phyloP scores from a whole-genome alignment of 164 flowering plant genomes.

The Santalum album region DNA sequence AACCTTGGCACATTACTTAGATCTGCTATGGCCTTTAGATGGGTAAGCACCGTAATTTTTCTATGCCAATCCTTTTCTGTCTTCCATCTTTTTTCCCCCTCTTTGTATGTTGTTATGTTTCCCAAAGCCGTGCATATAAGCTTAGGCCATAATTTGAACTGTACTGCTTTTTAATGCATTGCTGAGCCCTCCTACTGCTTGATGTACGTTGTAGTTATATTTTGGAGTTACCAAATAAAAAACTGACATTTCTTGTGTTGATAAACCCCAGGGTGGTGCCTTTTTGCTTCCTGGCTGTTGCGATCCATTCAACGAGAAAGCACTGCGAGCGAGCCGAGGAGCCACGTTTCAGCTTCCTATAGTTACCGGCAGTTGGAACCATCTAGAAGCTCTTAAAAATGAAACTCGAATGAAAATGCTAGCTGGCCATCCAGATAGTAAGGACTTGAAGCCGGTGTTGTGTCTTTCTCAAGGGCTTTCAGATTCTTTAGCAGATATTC shows the following conservation, averaged over 20 bases:
- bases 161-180: no score
- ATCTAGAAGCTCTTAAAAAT: conserved; percentile 38
- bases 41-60: conserved; percentile 47
- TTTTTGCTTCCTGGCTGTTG: conserved; percentile 91
- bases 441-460: conserved; percentile 15
- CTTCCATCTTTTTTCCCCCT: background rate
- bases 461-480: conserved; percentile 36
- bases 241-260: background rate
- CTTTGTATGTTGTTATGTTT: no score
- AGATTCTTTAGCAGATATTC: conserved; percentile 33
- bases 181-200: no score
- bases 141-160: no score
- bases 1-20: conserved; percentile 86
- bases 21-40: conserved; percentile 82
- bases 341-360: conserved; percentile 85
- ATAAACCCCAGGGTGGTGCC: conserved; percentile 51
- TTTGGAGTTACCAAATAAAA: background rate
- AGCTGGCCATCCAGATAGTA: conserved; percentile 63
- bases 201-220: no score
- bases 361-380: conserved; percentile 66
- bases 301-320: conserved; percentile 92
- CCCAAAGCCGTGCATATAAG: no score
- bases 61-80: background rate
- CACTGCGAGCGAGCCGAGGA: conserved; percentile 82
- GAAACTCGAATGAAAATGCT: conserved; percentile 53